A percentile compares a stretch with the other conserved stretches of the same genome.
phyloP scores from a whole-genome alignment of 192 early-diverging fungal species.

The Chytriomyces sp. region DNA sequence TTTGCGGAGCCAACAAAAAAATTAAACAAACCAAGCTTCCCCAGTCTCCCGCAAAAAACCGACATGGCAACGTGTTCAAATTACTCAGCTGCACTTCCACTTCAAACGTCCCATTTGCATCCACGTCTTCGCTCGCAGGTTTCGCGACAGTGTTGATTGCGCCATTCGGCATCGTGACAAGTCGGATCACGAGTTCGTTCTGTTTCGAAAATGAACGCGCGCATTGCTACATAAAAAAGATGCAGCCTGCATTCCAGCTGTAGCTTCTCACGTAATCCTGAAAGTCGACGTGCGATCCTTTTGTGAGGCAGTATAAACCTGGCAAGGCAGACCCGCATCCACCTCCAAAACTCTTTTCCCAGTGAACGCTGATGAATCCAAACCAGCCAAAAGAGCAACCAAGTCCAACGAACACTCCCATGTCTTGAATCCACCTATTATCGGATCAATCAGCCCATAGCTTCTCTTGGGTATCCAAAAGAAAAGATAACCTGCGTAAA shows the following conservation, averaged over 20 bases:
- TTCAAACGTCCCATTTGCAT: constrained; percentile 39
- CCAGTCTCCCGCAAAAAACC: constrained; percentile 28
- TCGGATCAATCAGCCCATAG: neutral
- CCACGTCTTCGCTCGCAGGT: constrained; percentile 11
- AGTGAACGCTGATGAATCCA: neutral
- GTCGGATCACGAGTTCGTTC: constrained; percentile 84
- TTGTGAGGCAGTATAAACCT: constrained; percentile 73
- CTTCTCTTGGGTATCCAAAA: neutral
- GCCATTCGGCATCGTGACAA: constrained; percentile 91
- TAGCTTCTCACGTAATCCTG: constrained; percentile 76
- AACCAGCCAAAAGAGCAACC: constrained; percentile 52
- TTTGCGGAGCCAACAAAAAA: too few species aligned
- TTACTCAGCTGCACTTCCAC: constrained; percentile 27
- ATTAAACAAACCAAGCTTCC: constrained; percentile 21
- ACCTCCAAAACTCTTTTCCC: constrained; percentile 45
- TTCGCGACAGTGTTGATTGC: constrained; percentile 72
- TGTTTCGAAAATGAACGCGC: too few species aligned
- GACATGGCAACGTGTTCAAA: neutral
- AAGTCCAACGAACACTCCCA: constrained; percentile 96
- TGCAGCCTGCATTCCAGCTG: too few species aligned
- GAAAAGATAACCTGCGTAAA: constrained; percentile 75
- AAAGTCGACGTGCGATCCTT: constrained; percentile 70
- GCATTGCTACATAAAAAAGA: too few species aligned
- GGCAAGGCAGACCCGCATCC: constrained; percentile 88
- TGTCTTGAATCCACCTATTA: constrained; percentile 82